A percentile compares a stretch with the other conserved stretches of the same genome.
These are phyloP conservation scores for Cucumis cinereus DNA, from an alignment of 306 rosid genomes.

Conservation along the genomic window DNA sequence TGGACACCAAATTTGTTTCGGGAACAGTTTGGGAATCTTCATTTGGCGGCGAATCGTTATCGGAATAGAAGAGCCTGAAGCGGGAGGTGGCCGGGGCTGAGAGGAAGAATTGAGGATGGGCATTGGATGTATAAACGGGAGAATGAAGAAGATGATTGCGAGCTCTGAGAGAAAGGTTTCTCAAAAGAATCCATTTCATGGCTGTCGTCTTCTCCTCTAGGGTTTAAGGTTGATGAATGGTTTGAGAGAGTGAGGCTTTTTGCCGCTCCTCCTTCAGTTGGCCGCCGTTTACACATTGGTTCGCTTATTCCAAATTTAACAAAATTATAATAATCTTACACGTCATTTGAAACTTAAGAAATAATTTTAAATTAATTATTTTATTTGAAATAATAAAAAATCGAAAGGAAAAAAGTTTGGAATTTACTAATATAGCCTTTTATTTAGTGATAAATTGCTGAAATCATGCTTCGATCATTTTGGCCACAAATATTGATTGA, in stretches of 20 bases:
- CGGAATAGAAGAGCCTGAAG: slow-evolving; percentile 40
- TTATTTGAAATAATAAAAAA: too few relatives aligned
- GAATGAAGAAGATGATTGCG: slow-evolving; percentile 24
- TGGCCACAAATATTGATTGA: too few relatives aligned
- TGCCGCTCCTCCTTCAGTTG: too few relatives aligned
- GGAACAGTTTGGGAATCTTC: background rate
- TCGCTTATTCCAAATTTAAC: background rate
- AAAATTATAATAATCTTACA: too few relatives aligned
- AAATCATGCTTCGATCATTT: too few relatives aligned
- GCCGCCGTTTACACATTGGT: background rate
- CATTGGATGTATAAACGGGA: background rate
- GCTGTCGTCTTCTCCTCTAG: slow-evolving; percentile 1
- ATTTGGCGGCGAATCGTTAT: background rate
- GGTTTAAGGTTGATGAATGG: background rate
- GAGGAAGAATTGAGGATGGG: slow-evolving; percentile 8
- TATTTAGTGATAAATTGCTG: too few relatives aligned
- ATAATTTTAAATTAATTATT: too few relatives aligned
- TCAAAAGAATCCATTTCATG: slow-evolving; percentile 29
- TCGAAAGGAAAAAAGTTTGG: too few relatives aligned
- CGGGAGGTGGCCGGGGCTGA: slow-evolving; percentile 15
- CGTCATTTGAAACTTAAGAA: too few relatives aligned
- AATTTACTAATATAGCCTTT: too few relatives aligned
- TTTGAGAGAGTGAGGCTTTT: background rate
- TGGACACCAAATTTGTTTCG: background rate
- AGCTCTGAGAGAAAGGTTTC: slow-evolving; percentile 25